Conservation (phyloP, 2,329 filamentous ascomycete species). For the Fusarium graminum region DNA sequence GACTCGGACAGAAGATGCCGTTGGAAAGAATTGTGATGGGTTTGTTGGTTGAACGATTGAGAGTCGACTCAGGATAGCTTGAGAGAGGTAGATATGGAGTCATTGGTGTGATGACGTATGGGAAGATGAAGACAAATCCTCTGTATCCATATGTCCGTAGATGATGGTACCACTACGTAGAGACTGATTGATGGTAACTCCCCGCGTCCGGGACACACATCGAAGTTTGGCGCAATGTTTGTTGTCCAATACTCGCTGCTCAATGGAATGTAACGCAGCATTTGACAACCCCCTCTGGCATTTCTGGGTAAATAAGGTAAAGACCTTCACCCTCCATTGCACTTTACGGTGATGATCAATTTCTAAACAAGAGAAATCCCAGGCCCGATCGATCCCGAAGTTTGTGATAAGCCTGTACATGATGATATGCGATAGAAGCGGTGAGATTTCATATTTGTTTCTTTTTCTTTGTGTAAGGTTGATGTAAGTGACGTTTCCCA, state of each 20-base stretch:
- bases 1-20: constrained; percentile 14
- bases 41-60: constrained; percentile 12
- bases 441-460: constrained; percentile 21
- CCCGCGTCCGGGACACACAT: constrained; percentile 20
- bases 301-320: constrained; percentile 31
- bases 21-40: constrained; percentile 8
- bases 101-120: constrained; percentile 26
- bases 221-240: constrained; percentile 14
- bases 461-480: not conserved
- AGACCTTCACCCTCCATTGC: constrained; percentile 33
- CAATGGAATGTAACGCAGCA: constrained; percentile 36
- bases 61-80: not conserved
- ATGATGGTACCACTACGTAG: constrained; percentile 1
- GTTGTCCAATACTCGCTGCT: constrained; percentile 11
- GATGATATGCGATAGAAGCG: constrained; percentile 30
- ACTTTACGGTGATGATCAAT: constrained; percentile 19
- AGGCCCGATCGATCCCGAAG: constrained; percentile 20
- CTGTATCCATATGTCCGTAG: constrained; percentile 18
- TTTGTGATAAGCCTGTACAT: not conserved
- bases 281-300: constrained; percentile 4
- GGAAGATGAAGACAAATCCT: not conserved
- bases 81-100: constrained; percentile 7
- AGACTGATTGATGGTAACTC: constrained; percentile 20
- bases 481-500: constrained; percentile 2
- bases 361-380: constrained; percentile 1